Percentiles rank a stretch among this genome's conserved stretches.
phyloP scores from a whole-genome alignment of 257 asterid genomes.

The Lavandula angustifolia region DNA sequence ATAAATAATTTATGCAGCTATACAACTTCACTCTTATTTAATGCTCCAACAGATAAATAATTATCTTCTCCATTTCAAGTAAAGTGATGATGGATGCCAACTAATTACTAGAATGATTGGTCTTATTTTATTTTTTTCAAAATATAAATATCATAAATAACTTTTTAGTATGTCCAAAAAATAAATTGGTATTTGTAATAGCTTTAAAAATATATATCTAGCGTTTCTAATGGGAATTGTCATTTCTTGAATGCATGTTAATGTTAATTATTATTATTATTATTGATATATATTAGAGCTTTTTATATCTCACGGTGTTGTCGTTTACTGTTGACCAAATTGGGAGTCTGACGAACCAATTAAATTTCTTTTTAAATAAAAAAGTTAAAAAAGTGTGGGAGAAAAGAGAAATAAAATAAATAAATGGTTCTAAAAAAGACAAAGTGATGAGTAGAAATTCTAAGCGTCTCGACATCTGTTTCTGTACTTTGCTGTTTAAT shows the following conservation, averaged over 20 bases:
- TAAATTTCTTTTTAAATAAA: background rate
- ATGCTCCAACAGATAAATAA: no score
- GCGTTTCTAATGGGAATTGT: background rate
- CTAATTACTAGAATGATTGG: no score
- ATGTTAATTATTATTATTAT: background rate
- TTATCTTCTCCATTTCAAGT: no score
- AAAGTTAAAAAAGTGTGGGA: background rate
- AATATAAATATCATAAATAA: no score
- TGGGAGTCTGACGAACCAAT: conserved; percentile 31
- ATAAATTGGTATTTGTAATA: no score
- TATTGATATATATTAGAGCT: background rate
- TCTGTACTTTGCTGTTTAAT: background rate
- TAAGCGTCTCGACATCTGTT: conserved; percentile 27
- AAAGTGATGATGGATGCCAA: no score
- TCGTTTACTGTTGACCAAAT: conserved; percentile 25
- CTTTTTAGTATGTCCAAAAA: background rate
- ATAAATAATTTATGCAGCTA: no score
- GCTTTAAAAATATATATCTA: background rate
- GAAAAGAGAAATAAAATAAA: background rate
- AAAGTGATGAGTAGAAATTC: conserved; percentile 23
- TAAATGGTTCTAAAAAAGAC: conserved; percentile 21
- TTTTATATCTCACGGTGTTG: background rate
- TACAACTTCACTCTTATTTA: no score
- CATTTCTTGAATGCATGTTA: background rate
- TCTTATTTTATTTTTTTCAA: no score